A percentile compares a stretch with the other conserved stretches of the same genome.
These are phyloP conservation scores for Melastoma malabathricum DNA, from an alignment of 345 rosid genomes.

Conservation along the genomic window DNA sequence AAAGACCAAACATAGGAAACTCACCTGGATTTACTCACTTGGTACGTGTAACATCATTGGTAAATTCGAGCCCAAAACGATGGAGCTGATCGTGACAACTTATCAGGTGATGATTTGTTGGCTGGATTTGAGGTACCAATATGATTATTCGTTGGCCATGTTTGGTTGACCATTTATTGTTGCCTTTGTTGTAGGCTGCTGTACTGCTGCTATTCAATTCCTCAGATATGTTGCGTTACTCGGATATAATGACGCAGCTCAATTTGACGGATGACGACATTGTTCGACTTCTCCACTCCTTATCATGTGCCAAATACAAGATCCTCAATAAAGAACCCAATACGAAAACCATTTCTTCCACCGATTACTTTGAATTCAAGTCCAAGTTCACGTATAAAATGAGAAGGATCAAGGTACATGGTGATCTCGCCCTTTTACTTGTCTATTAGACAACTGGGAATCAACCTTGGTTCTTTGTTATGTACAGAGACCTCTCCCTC, in stretches of 20 bases:
- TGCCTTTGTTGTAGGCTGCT: conserved; percentile 45
- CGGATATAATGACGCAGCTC: conserved; percentile 68
- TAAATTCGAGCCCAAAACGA: conserved; percentile 48
- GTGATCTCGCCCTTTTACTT: background rate
- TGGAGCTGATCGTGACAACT: conserved; percentile 59
- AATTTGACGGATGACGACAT: conserved; percentile 80
- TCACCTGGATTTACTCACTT: conserved; percentile 60
- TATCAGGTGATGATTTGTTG: conserved; percentile 52
- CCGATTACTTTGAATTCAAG: conserved; percentile 58
- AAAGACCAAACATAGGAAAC: conserved; percentile 52
- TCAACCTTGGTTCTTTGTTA: background rate
- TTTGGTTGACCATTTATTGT: background rate
- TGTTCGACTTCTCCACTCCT: conserved; percentile 78
- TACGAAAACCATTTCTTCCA: conserved; percentile 42
- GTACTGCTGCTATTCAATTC: conserved; percentile 73
- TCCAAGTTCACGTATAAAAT: conserved; percentile 67
- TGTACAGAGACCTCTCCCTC: conserved; percentile 80
- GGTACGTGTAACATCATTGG: conserved; percentile 50
- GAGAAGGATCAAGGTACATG: conserved; percentile 84
- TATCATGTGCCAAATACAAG: conserved; percentile 77
- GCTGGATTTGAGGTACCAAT: background rate
- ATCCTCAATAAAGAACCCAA: conserved; percentile 54
- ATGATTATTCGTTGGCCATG: background rate
- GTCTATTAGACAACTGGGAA: background rate
- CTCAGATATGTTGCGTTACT: conserved; percentile 61